phyloP scores from a whole-genome alignment of 2,329 filamentous ascomycete species.

The Berkeleyomyces rouxiae region DNA sequence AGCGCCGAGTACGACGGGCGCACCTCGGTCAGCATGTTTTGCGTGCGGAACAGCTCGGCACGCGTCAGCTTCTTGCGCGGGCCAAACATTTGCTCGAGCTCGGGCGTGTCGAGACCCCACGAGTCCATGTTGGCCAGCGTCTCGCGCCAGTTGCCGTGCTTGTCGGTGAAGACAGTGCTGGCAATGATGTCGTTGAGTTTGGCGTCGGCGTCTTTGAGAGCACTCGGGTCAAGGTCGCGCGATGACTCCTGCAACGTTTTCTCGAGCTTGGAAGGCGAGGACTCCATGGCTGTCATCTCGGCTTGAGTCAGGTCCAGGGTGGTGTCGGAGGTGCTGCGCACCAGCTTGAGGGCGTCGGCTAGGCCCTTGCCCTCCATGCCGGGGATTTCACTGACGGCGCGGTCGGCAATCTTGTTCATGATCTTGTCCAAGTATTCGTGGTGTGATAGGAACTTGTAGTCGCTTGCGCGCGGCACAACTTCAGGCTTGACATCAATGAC shows the following conservation, averaged over 20 bases:
- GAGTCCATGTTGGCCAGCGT: slow-evolving; percentile 20
- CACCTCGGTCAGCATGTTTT: slow-evolving; percentile 14
- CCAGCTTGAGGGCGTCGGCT: slow-evolving; percentile 26
- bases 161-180: slow-evolving; percentile 15
- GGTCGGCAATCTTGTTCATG: slow-evolving; percentile 25
- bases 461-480: slow-evolving; percentile 31
- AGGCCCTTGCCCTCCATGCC: slow-evolving; percentile 27
- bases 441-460: slow-evolving; percentile 40
- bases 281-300: slow-evolving; percentile 32
- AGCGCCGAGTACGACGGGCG: slow-evolving; percentile 18
- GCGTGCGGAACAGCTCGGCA: slow-evolving; percentile 12
- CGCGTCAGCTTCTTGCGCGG: slow-evolving; percentile 12
- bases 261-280: slow-evolving; percentile 26
- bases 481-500: slow-evolving; percentile 54
- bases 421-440: slow-evolving; percentile 33
- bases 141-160: slow-evolving; percentile 21
- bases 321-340: slow-evolving; percentile 26
- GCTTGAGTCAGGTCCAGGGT: slow-evolving; percentile 35
- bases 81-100: slow-evolving; percentile 13
- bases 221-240: slow-evolving; percentile 3
- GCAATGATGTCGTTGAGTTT: slow-evolving; percentile 12
- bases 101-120: slow-evolving; percentile 16
- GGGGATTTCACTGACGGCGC: slow-evolving; percentile 35
- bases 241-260: slow-evolving; percentile 6
- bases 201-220: slow-evolving; percentile 11